phyloP scores from a whole-genome alignment of 2,329 filamentous ascomycete species.

The Colletotrichum magnum region DNA sequence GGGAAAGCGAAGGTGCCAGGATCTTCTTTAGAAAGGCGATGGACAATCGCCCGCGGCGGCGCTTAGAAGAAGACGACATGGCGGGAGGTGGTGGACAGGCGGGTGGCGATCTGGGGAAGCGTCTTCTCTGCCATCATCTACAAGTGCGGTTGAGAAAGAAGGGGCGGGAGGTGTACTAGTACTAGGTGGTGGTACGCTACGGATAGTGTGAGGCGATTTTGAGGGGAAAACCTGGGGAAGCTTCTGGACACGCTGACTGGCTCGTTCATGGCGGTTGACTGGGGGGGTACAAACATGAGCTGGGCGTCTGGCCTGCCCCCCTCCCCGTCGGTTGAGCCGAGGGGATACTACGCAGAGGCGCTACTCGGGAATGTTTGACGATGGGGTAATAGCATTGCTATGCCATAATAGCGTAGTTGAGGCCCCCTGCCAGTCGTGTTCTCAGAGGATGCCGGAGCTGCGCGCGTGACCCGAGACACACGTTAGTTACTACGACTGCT shows the following conservation, averaged over 20 bases:
- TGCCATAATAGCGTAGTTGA: not conserved
- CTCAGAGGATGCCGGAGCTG: constrained; percentile 5
- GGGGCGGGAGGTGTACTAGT: too few species aligned
- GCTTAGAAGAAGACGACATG: too few species aligned
- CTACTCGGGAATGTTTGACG: not conserved
- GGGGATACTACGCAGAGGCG: not conserved
- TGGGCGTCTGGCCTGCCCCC: not conserved
- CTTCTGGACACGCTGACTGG: constrained; percentile 29
- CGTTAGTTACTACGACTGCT: constrained; percentile 18
- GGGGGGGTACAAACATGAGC: constrained; percentile 1
- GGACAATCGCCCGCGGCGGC: too few species aligned
- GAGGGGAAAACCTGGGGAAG: constrained; percentile 36
- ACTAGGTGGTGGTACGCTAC: too few species aligned
- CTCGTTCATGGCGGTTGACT: not conserved
- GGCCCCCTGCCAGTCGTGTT: not conserved
- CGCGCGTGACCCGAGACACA: constrained; percentile 20
- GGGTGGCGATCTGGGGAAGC: too few species aligned
- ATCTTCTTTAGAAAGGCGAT: too few species aligned
- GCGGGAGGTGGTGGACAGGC: too few species aligned
- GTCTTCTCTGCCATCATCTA: too few species aligned
- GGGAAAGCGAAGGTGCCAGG: too few species aligned
- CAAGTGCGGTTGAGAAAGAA: too few species aligned
- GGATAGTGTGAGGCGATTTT: not conserved
- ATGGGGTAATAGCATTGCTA: not conserved
- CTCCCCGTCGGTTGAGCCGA: not conserved